phyloP scores from a whole-genome alignment of 306 rosid species.

The Cicer cuneatum region DNA sequence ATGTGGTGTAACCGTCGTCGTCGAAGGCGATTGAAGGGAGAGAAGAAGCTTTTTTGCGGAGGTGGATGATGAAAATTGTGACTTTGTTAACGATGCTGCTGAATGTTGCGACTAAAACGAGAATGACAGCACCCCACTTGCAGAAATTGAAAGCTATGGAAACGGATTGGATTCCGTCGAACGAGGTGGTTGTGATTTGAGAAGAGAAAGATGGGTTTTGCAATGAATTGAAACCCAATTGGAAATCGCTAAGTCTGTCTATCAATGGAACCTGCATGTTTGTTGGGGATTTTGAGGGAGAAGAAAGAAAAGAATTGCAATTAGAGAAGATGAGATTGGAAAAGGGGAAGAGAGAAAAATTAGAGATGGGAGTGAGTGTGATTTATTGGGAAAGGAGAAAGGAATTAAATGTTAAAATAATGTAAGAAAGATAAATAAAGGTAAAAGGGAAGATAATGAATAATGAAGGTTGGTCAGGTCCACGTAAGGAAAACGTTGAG shows the following conservation, averaged over 20 bases:
- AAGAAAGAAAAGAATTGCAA: neutral
- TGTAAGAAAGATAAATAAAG: neutral
- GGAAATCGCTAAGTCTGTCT: constrained; percentile 62
- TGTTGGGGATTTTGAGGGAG: neutral
- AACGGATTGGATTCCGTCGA: constrained; percentile 48
- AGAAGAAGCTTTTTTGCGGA: constrained; percentile 45
- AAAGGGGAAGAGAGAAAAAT: neutral
- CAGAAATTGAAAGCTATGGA: constrained; percentile 56
- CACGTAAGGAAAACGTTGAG: too few relatives aligned
- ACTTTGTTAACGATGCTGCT: constrained; percentile 62
- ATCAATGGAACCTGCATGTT: constrained; percentile 79
- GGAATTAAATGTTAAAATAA: neutral
- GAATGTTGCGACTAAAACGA: constrained; percentile 72
- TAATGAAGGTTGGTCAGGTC: neutral
- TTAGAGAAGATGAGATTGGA: neutral
- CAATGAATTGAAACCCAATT: constrained; percentile 49
- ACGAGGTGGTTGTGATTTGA: constrained; percentile 44
- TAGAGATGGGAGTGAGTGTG: neutral
- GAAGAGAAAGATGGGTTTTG: constrained; percentile 50
- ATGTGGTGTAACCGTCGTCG: constrained; percentile 29
- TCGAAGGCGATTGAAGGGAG: constrained; percentile 39
- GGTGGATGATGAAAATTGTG: constrained; percentile 52
- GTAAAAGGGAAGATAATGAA: neutral
- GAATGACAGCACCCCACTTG: constrained; percentile 85
- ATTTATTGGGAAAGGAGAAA: constrained; percentile 31